These are phyloP conservation scores for Musa beccarii DNA, from an alignment of 176 grass and related monocot species.

Conservation along the genomic window DNA sequence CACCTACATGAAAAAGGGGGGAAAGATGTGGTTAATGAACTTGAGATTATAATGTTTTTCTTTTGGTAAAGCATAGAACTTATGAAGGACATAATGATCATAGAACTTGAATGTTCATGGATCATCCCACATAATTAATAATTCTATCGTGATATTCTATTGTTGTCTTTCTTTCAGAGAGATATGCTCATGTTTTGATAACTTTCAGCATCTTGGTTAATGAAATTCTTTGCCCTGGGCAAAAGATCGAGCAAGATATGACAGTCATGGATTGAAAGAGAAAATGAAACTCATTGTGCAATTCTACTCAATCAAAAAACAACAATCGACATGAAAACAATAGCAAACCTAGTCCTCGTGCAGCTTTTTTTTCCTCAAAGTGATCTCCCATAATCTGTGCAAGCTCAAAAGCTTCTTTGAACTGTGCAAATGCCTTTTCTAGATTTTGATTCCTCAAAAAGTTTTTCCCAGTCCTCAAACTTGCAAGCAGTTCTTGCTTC, in stretches of 20 bases:
- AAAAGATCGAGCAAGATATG: not conserved
- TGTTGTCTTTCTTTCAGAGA: too few relatives aligned
- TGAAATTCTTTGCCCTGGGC: not conserved
- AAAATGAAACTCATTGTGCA: not conserved
- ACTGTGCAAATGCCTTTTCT: conserved; percentile 40
- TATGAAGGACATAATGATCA: too few relatives aligned
- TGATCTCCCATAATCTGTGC: conserved; percentile 50
- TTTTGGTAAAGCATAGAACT: not conserved
- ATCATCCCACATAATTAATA: too few relatives aligned
- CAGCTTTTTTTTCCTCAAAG: conserved; percentile 73
- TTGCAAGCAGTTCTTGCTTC: conserved; percentile 43
- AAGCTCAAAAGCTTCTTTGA: conserved; percentile 53
- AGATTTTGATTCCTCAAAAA: conserved; percentile 50
- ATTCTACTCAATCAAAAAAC: not conserved
- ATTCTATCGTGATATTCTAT: too few relatives aligned
- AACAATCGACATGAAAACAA: not conserved
- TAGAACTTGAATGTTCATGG: too few relatives aligned
- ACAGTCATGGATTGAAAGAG: not conserved
- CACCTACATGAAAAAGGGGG: conserved; percentile 23
- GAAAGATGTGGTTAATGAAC: not conserved
- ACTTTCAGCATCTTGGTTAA: not conserved
- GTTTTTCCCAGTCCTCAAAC: conserved; percentile 50
- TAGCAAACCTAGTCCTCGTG: conserved; percentile 49
- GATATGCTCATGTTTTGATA: too few relatives aligned
- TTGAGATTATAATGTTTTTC: not conserved